Evolutionary conservation across 148 eudicot species (phyloP), one percentile per base, ranked within the genome.

Genomic region (Vaccinium myrtillus): DNA sequence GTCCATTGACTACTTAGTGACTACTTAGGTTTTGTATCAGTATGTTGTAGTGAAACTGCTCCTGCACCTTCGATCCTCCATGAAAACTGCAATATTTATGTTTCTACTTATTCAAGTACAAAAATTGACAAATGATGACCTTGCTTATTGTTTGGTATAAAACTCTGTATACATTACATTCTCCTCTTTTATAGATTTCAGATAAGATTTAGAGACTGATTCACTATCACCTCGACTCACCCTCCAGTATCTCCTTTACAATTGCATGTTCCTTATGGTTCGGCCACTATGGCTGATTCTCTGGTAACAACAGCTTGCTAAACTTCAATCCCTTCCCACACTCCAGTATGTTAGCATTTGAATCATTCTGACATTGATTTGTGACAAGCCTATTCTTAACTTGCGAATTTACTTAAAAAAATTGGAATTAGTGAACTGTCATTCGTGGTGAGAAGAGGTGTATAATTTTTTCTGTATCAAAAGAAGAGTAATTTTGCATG

Each of bases 1-100:
- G 84, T 75, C 76, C 23, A 18, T 32, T 85, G 51, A 65, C 78
- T 54, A 50, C 36, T 74, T 79, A 32, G 56, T 79, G 77, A 51
- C 67, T 21, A 4, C 25, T 78, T 46, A 1, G 13, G 25, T 63
- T 39, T 61, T 1, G 0, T 21, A 43, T 58, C 30, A 21, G 32
- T 2, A 79, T 3, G 9, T 77, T 67, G 5, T 25, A 25, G 73
- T 67, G 73, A 67, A 25, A 69, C 8, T 30, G 74, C 74, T 27
- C 13, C 8, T 30, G 74, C 74, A 69, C 13, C 43, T 30, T 69
- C 36, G 8, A 27, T 69, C 74, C 19, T 69, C 5, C 11, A 13
- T 69, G 74, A 69, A 27, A 69, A 69, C 74, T 65, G 32, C 43
- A 69, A 27, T 69, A 27, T 18, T 30, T 13, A 30, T 0, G 43